Conservation (phyloP, 768 basidiomycete genomes). For the Cystobasidium tubakii region DNA sequence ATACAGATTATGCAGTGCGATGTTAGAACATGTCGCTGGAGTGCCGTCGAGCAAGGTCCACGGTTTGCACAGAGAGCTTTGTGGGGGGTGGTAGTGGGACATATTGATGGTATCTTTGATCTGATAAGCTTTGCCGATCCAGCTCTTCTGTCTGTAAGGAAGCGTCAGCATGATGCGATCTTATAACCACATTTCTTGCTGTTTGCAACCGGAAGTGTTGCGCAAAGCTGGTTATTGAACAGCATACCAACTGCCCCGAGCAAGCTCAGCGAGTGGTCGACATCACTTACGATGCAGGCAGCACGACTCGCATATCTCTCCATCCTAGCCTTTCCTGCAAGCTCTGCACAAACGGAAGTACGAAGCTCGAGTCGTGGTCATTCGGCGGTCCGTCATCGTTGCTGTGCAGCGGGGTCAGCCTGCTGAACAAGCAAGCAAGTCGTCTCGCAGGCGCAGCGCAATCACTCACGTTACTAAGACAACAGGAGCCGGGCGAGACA, state of each 20-base stretch:
- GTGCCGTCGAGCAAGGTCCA: conserved; percentile 93
- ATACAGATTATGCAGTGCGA: conserved; percentile 82
- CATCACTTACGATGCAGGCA: conserved; percentile 46
- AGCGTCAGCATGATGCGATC: too few species aligned
- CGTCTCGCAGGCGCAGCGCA: neutral
- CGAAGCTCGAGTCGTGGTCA: conserved; percentile 49
- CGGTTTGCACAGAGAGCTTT: conserved; percentile 59
- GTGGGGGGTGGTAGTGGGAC: conserved; percentile 48
- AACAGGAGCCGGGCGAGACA: neutral
- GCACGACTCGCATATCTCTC: conserved; percentile 50
- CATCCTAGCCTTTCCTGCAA: conserved; percentile 48
- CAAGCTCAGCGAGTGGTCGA: neutral
- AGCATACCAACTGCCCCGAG: too few species aligned
- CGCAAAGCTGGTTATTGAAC: too few species aligned
- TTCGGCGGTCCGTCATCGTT: conserved; percentile 52
- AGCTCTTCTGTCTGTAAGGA: conserved; percentile 46
- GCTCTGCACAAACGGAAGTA: conserved; percentile 49
- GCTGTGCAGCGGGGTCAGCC: neutral
- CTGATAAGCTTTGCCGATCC: conserved; percentile 47
- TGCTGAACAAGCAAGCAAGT: neutral
- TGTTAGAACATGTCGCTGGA: conserved; percentile 84
- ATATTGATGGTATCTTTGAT: conserved; percentile 49
- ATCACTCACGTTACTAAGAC: conserved; percentile 1
- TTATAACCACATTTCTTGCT: neutral
- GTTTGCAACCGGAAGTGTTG: too few species aligned